Base-by-base conservation (phyloP, 352 stramenopile species). In the Pythium biforme region DNA sequence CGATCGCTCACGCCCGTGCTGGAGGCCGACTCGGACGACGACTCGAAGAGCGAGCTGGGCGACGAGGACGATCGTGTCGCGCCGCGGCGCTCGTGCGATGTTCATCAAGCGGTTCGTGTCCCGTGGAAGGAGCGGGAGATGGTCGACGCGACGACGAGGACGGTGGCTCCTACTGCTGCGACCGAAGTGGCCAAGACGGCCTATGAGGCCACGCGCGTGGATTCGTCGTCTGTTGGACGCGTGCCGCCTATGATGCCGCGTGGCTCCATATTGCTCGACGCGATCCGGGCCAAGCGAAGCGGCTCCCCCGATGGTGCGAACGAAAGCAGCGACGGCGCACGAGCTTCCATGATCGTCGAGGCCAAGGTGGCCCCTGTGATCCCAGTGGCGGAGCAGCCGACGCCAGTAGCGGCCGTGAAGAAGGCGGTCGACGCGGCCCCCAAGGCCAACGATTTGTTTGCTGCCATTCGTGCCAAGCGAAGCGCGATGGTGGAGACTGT, bases 71-170 rank as follows among this genome's bases (percentile, higher is more conserved):
- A 49, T n/a, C 37, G 37, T n/a, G 41, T 49, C n/a, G 19, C 27
- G 8, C 12, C 3, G 39, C 27, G 27, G 14, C 29, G 37, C 31
- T 45, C 49, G 29, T 15, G 47, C n/a, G 26, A 37, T 2, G 14
- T 31, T n/a, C 14, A 41, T 50, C 20, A 19, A 31, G 22, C 19
- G 14, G 6, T 14, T 50, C 52, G 52, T 12, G 23, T 59, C 8
- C 33, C 63, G 15, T 85, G 75, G 76, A 46, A 40, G 33, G 64
- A 82, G n/a, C 72, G 67, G 2, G 1, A 31, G 14, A 7, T 47
- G 33, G 7, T 19, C 12, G 19, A n/a, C 37, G 37, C 1, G 37
- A 43, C 11, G 37, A 43, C 11, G 14, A n/a, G 17, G 8, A 19
- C 37, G 37, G 1, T 8, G 1, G 19, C 37, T 43, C 9, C 12